These are phyloP conservation scores for Ascochyta fabae DNA, from an alignment of 2,329 filamentous ascomycete genomes.

Conservation along the genomic window DNA sequence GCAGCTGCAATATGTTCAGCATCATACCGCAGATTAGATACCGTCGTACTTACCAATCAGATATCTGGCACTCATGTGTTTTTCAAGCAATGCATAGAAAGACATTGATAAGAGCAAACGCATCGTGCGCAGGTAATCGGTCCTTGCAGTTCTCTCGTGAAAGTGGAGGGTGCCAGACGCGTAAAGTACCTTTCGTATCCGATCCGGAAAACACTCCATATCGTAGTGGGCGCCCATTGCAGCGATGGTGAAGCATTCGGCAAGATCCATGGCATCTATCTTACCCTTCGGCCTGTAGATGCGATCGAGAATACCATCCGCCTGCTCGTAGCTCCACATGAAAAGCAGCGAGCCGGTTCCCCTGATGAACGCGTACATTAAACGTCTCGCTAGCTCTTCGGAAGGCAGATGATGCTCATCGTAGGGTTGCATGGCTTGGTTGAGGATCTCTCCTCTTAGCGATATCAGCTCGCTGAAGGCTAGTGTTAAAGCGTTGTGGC, in stretches of 20 bases:
- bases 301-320: constrained; percentile 43
- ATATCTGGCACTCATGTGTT: constrained; percentile 49
- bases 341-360: constrained; percentile 47
- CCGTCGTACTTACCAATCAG: constrained; percentile 38
- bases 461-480: constrained; percentile 46
- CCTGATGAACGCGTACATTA: constrained; percentile 44
- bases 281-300: constrained; percentile 39
- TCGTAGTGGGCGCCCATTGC: constrained; percentile 49
- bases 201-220: constrained; percentile 43
- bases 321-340: constrained; percentile 44
- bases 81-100: constrained; percentile 47
- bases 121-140: constrained; percentile 45
- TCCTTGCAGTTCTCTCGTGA: constrained; percentile 38
- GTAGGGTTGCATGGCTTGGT: constrained; percentile 31
- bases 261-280: constrained; percentile 42
- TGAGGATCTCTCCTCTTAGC: constrained; percentile 41
- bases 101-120: constrained; percentile 45
- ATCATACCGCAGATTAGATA: background rate
- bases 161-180: constrained; percentile 45
- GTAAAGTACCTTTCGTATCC: constrained; percentile 39
- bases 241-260: constrained; percentile 46
- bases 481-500: constrained; percentile 44
- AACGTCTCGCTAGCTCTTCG: constrained; percentile 36
- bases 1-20: constrained; percentile 35
- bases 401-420: constrained; percentile 37